Evolutionary conservation across 768 basidiomycete genomes (phyloP), one percentile per base, ranked within the genome.

Genomic region (Phanerochaete carnosa): DNA sequence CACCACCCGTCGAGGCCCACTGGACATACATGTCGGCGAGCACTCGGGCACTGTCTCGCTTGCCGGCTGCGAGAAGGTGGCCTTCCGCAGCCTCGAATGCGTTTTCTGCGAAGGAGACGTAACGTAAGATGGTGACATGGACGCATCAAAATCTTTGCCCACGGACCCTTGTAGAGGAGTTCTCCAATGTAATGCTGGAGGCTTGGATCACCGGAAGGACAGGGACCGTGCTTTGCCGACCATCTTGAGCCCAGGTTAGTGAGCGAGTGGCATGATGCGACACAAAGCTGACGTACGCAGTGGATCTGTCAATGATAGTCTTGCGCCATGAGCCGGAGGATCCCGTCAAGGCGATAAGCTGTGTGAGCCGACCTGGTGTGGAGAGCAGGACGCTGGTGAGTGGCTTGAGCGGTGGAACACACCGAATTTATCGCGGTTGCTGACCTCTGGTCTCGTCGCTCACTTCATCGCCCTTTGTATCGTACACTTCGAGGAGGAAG

Each of bases 121-220:
- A 15, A 29, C 35, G 57, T 58, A 58, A 58, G 57, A 22, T 9
- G 11, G 33, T 25, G 9, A 19, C 11, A 8, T 26, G 25, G 12
- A 46, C 25, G 12, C 13, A 11, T 16, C 5, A n/a, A 8, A 39
- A 25, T 16, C 23, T 33, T 19, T 49, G 12, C 47, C 12, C 8
- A 57, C 72, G 37, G 57, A 88, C 94, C 93, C 81, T 93, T 95
- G 74, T 84, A 89, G 7, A 94, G 79, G 30, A 97, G 76, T 71
- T 95, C 90, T 3, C 95, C 97, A 50, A 97, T 75, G 71, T 98
- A 98, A 62, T 93, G 88, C 47, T 94, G 94, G 54, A 99, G 77
- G 59, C 83, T 85, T 32, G 88, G 86, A 77, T 99, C 97, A 19
- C 97, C 97, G 26, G 87, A 85, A 9, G 95, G 92, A 72, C 83